Evolutionary conservation across 768 basidiomycete species (phyloP).

Genomic region (Tulasnella sp.): DNA sequence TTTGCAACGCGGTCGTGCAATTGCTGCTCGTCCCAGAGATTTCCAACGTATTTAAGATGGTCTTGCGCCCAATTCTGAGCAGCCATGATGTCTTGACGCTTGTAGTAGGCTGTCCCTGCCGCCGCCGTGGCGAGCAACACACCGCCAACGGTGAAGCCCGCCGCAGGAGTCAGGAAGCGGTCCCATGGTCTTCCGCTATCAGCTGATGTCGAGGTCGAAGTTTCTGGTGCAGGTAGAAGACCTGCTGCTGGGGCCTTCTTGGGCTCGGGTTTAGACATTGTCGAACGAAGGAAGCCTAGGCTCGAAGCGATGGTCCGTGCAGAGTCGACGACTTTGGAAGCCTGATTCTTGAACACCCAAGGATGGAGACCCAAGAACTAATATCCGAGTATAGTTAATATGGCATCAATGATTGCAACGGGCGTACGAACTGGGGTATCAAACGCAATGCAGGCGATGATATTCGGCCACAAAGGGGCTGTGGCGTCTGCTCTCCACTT

Average conservation of each 20-base stretch:
- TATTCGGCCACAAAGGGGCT: constrained; percentile 78
- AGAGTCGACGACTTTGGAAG: constrained; percentile 59
- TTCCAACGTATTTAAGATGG: constrained; percentile 84
- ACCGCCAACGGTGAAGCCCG: constrained; percentile 57
- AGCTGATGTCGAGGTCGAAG: not conserved
- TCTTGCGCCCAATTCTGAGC: constrained; percentile 72
- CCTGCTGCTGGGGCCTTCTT: not conserved
- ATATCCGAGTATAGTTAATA: not conserved
- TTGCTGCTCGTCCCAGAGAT: constrained; percentile 68
- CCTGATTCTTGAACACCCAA: constrained; percentile 72
- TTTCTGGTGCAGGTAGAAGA: not conserved
- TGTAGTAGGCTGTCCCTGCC: constrained; percentile 76
- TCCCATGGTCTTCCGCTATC: constrained; percentile 1
- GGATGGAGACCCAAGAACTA: constrained; percentile 88
- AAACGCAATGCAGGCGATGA: constrained; percentile 76
- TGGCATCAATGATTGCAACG: constrained; percentile 2
- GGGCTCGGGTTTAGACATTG: not conserved
- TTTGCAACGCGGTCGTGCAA: constrained; percentile 55
- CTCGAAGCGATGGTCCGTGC: constrained; percentile 55
- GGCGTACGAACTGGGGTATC: constrained; percentile 70
- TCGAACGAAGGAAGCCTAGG: constrained; percentile 43
- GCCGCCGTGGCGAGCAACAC: constrained; percentile 73
- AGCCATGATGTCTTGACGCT: constrained; percentile 61
- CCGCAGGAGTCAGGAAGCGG: constrained; percentile 27
- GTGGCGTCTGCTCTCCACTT: constrained; percentile 53